Base-by-base conservation (phyloP, 768 basidiomycete genomes). In the Leccinum longicurvipes region DNA sequence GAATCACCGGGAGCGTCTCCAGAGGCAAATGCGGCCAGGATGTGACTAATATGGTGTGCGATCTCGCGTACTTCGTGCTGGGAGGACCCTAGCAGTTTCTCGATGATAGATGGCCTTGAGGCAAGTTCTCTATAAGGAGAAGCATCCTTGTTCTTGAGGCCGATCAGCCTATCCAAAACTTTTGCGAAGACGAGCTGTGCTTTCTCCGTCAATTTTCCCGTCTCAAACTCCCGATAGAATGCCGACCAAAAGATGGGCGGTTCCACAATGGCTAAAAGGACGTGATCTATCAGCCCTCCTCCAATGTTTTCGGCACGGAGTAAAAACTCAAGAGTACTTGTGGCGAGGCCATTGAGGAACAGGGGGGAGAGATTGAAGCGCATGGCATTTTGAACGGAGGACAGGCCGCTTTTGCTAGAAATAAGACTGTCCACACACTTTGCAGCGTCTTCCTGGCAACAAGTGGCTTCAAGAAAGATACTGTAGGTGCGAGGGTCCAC, bases 161-260 rank as follows among this genome's bases (percentile, higher is more conserved):
- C 60, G 32, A 80, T 63, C 36, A 86, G 69, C 51, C 79, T 76
- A 23, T 79, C 70, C 3, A 86, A 70, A 6, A 84, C 65, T 75
- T 76, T 80, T 5, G 75, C 79, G 51, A 84, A 82, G 28, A 70
- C 65, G 32, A 62, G 57, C 56, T 80, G 76, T 2, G 73, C 76
- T 0, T 64, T 55, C 15, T 74, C 73, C 8, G 59, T 24, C 44
- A 82, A 65, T 0, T 56, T 28, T 15, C 68, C 68, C 0, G 55
- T 56, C 47, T 72, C 60, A 32, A 78, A 80, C 10, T 67, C 76
- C 17, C 57, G 50, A 0, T 58, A 51, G 52, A 79, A 76, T 1
- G 64, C 54, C 11, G 55, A 57, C 81, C 80, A 85, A 58, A 84
- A 84, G 15, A 82, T 72, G 0, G 81, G 75, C 3, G 83, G 83